Conservation (phyloP, 768 basidiomycete genomes). For the Pisolithus sp. region DNA sequence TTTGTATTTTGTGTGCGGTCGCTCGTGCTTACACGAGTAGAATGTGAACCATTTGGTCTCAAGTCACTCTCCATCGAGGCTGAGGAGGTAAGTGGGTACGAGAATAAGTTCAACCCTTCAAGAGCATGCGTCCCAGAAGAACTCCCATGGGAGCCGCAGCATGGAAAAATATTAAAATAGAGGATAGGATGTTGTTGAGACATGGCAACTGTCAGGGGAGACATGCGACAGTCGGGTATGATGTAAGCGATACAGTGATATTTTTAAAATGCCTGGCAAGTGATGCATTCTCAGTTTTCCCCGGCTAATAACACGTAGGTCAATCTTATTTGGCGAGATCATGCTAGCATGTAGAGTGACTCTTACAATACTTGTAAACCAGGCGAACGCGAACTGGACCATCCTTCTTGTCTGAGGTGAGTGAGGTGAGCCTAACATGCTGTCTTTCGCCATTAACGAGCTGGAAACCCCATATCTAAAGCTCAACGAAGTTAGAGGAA, state of each 20-base stretch:
- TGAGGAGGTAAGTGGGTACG: no score
- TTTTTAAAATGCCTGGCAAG: no score
- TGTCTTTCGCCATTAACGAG: slow-evolving; percentile 51
- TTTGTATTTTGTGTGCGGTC: slow-evolving; percentile 2
- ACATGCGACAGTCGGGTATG: no score
- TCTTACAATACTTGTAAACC: slow-evolving; percentile 65
- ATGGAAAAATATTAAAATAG: background rate
- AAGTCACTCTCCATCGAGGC: slow-evolving; percentile 10
- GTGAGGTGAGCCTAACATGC: slow-evolving; percentile 55
- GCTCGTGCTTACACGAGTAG: slow-evolving; percentile 8
- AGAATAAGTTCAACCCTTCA: background rate
- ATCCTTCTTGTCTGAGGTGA: slow-evolving; percentile 51
- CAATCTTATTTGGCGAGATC: background rate
- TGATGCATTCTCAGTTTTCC: background rate
- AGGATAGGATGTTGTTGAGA: no score
- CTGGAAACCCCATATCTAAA: slow-evolving; percentile 58
- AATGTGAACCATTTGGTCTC: slow-evolving; percentile 6
- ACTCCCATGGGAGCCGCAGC: background rate
- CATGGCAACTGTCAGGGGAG: no score
- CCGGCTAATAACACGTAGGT: background rate
- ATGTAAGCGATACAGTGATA: no score
- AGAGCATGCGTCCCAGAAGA: background rate
- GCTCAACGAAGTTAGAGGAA: background rate
- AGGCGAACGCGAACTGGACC: slow-evolving; percentile 43
- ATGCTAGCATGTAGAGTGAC: background rate